These are phyloP conservation scores for Epichloe elymi DNA, from an alignment of 2,329 filamentous ascomycete species.

Conservation along the genomic window DNA sequence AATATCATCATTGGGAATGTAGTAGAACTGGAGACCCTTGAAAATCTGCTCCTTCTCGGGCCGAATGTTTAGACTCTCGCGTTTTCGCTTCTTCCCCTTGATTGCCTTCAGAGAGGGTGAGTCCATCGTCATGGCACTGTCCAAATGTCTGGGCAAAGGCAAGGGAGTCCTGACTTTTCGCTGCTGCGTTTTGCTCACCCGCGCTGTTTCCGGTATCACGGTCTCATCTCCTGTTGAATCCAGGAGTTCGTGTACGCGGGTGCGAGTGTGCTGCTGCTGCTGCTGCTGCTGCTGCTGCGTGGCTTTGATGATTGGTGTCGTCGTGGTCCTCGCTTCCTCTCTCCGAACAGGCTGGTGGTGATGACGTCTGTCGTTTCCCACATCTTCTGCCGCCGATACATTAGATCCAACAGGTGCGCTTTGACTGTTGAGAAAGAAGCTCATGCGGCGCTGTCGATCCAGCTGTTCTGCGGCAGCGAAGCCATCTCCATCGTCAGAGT, in stretches of 20 bases:
- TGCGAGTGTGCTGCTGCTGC: constrained; percentile 6
- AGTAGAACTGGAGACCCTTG: constrained; percentile 51
- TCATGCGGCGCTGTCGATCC: constrained; percentile 1
- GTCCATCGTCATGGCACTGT: not conserved
- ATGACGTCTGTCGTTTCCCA: not conserved
- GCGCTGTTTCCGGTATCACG: constrained; percentile 15
- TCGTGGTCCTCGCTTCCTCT: not conserved
- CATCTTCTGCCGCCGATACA: not conserved
- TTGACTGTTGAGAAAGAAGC: not conserved
- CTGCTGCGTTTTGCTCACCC: constrained; percentile 19
- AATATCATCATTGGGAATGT: constrained; percentile 70
- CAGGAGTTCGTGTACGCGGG: not conserved
- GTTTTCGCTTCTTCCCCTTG: constrained; percentile 32
- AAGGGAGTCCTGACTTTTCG: constrained; percentile 8
- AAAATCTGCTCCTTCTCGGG: constrained; percentile 46
- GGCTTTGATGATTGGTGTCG: constrained; percentile 14
- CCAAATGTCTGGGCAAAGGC: not conserved
- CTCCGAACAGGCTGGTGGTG: not conserved
- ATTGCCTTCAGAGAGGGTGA: constrained; percentile 13
- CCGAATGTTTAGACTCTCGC: constrained; percentile 28
- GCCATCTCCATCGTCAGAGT: not conserved
- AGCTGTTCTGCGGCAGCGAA: not conserved
- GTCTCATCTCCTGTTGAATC: constrained; percentile 13
- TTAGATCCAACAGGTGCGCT: not conserved
- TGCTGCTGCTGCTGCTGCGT: constrained; percentile 16